Evolutionary conservation across 768 basidiomycete genomes (phyloP).

Genomic region (Mycena epipterygia): DNA sequence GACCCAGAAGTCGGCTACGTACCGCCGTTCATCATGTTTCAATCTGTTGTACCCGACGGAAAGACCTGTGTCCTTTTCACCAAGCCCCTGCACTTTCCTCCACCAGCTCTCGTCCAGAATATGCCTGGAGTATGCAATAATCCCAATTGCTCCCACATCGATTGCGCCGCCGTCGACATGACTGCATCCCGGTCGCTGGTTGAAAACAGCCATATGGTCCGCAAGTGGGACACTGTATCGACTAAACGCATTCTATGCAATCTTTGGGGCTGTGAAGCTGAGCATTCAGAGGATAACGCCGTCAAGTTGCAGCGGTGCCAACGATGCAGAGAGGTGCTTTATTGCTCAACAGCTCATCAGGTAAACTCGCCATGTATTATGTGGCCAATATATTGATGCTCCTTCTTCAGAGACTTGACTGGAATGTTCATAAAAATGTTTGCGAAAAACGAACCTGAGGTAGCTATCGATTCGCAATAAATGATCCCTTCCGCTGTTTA

Average conservation of each 20-base stretch:
- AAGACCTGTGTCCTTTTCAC: slow-evolving; percentile 34
- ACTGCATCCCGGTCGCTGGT: not conserved
- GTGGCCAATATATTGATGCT: not conserved
- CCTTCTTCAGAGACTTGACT: slow-evolving; percentile 3
- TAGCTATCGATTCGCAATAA: not conserved
- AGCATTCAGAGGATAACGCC: slow-evolving; percentile 10
- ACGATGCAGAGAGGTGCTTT: slow-evolving; percentile 33
- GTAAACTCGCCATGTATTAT: not conserved
- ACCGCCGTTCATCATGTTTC: slow-evolving; percentile 40
- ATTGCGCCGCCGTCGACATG: slow-evolving; percentile 31
- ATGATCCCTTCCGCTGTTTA: too few species aligned
- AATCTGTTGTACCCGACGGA: not conserved
- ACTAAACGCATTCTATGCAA: slow-evolving; percentile 29
- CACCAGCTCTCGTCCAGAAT: slow-evolving; percentile 5
- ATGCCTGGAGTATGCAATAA: slow-evolving; percentile 25
- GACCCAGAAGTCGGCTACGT: slow-evolving; percentile 40
- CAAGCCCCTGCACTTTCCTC: slow-evolving; percentile 20
- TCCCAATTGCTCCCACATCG: not conserved
- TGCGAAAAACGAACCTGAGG: slow-evolving; percentile 4
- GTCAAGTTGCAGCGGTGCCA: slow-evolving; percentile 30
- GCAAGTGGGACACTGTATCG: not conserved
- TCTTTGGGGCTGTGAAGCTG: slow-evolving; percentile 28
- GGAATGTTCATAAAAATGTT: slow-evolving; percentile 1
- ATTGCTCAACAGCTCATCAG: slow-evolving; percentile 28
- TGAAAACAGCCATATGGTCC: slow-evolving; percentile 20